Evolutionary conservation across 2,329 filamentous ascomycete genomes (phyloP), one percentile per base, ranked within the genome.

Genomic region (Thyridium curvatum): DNA sequence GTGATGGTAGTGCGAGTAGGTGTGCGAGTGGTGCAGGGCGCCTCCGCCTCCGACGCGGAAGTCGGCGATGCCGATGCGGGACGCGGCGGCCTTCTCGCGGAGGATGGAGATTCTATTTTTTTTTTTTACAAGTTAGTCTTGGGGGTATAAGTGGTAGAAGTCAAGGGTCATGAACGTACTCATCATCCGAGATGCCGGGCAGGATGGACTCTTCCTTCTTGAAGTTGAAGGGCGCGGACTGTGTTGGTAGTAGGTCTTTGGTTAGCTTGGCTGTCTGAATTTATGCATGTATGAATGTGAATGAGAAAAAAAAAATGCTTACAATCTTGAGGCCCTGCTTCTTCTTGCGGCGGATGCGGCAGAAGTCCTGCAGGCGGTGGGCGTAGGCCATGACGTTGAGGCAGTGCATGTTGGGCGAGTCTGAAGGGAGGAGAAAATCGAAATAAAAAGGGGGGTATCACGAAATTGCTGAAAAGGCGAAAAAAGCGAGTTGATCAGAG

Each of bases 151-250:
- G n/a, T 21, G 21, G n/a, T n/a, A n/a, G n/a, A n/a, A n/a, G n/a
- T n/a, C n/a, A n/a, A n/a, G n/a, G n/a, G n/a, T n/a, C n/a, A 37
- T 32, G 31, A 26, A 62, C 74, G 57, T 66, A 79, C 75, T 82
- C 74, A 48, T 79, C 72, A 46, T 76, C 66, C 34, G 71, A 72
- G 32, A 79, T 62, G 30, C 76, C 77, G 3, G 74, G 73, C 12
- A 80, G 59, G 32, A 58, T 59, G 31, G 71, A 61, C n/a, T 65
- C 59, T 51, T 77, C 72, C 41, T 68, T 69, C 52, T 72, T 71
- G 51, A 79, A 72, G 53, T 79, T 66, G 57, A 75, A 81, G 0
- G 77, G 77, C 9, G 68, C 68, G 36, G 74, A 79, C 76, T 79
- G 43, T n/a, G n/a, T n/a, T n/a, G n/a, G n/a, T n/a, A n/a, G n/a